Evolutionary conservation across 192 early-diverging fungal species (phyloP).

Genomic region (Rhizophlyctis rosea): DNA sequence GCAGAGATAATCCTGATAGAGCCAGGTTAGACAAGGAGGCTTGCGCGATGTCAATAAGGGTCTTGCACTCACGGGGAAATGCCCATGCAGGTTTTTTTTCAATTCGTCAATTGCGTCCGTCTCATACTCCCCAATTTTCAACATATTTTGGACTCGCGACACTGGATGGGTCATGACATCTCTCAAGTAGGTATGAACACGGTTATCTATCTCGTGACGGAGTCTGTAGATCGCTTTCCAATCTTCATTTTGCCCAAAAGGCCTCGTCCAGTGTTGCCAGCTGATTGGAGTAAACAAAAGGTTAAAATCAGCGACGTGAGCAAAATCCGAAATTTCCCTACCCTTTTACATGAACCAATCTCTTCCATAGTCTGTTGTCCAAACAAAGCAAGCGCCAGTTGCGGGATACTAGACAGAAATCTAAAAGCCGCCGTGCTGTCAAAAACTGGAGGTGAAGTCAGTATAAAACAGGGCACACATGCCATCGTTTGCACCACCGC

Average conservation of each 20-base stretch:
- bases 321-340: not conserved
- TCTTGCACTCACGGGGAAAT: no score
- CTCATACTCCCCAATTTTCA: not conserved
- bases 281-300: not conserved
- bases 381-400: slow-evolving; percentile 7
- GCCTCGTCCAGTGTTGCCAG: slow-evolving; percentile 6
- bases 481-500: not conserved
- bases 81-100: not conserved
- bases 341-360: not conserved
- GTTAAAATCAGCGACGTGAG: not conserved
- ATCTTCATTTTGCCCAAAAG: not conserved
- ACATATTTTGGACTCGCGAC: not conserved
- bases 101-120: slow-evolving; percentile 15
- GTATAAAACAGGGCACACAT: not conserved
- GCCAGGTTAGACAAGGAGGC: no score
- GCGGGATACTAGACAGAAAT: not conserved
- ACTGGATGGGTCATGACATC: not conserved
- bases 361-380: slow-evolving; percentile 18
- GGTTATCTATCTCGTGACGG: not conserved
- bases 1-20: slow-evolving; percentile 9
- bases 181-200: not conserved
- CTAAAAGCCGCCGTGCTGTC: not conserved
- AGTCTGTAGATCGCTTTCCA: slow-evolving; percentile 5
- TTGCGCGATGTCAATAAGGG: no score
- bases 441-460: not conserved